These are phyloP conservation scores for Anaeromyces robustus DNA, from an alignment of 192 early-diverging fungal species.

Conservation along the genomic window DNA sequence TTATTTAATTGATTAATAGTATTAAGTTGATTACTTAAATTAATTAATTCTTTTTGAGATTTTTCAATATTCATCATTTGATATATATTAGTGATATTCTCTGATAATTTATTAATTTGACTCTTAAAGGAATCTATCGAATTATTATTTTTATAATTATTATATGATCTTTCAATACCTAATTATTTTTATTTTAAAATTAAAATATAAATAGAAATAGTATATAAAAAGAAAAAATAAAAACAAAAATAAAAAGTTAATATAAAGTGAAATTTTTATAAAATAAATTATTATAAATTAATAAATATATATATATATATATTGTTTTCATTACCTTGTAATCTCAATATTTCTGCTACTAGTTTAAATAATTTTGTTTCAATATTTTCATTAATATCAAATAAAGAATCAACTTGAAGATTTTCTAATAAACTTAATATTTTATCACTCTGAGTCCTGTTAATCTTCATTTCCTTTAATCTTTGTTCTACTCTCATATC, in stretches of 20 bases:
- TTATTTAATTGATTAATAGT: background rate
- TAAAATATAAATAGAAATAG: too few species aligned
- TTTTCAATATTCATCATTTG: background rate
- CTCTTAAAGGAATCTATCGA: background rate
- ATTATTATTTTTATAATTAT: background rate
- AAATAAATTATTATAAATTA: background rate
- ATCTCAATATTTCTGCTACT: background rate
- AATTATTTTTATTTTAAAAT: too few species aligned
- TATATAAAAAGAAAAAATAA: too few species aligned
- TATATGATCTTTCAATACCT: background rate
- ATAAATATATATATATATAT: background rate
- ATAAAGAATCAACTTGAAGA: background rate
- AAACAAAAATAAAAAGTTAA: too few species aligned
- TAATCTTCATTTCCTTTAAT: background rate
- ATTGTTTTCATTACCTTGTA: background rate
- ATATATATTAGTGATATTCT: background rate
- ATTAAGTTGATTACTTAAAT: background rate
- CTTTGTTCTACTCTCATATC: background rate
- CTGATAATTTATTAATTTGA: background rate
- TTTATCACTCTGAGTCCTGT: background rate
- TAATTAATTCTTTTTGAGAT: background rate
- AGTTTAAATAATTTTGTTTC: background rate
- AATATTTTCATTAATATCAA: background rate
- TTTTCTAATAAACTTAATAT: background rate
- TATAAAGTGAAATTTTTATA: too few species aligned